phyloP scores from a whole-genome alignment of 2,329 filamentous ascomycete species.

The Bipolaris gigantea region DNA sequence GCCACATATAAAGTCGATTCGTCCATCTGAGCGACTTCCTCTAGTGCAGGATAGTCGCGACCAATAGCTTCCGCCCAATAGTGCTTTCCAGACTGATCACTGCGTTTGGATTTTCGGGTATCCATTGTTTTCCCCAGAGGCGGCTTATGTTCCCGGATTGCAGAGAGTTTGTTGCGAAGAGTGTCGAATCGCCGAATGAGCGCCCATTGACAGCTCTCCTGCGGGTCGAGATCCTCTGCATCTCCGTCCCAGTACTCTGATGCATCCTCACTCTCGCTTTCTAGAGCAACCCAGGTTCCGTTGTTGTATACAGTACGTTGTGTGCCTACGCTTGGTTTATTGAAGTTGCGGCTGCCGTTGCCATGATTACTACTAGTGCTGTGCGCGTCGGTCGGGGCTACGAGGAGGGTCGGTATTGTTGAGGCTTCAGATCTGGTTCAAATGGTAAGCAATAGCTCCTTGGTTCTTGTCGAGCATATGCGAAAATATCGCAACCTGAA shows the following conservation, averaged over 20 bases:
- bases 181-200: constrained; percentile 66
- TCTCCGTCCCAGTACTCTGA: constrained; percentile 19
- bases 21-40: constrained; percentile 58
- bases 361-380: constrained; percentile 16
- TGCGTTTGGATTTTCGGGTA: background rate
- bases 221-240: constrained; percentile 46
- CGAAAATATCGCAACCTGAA: background rate
- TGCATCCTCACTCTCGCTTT: constrained; percentile 24
- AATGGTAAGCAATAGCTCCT: constrained; percentile 17
- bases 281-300: constrained; percentile 71
- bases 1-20: constrained; percentile 68
- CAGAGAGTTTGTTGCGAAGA: constrained; percentile 65
- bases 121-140: background rate
- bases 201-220: constrained; percentile 67
- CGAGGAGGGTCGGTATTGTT: constrained; percentile 70
- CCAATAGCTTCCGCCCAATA: constrained; percentile 37
- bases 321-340: constrained; percentile 54
- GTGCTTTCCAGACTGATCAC: constrained; percentile 42
- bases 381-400: constrained; percentile 47
- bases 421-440: constrained; percentile 70
- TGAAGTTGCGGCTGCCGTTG: constrained; percentile 13
- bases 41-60: constrained; percentile 49
- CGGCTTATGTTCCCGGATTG: constrained; percentile 43
- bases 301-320: constrained; percentile 71
- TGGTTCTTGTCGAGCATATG: background rate